Evolutionary conservation across 495 filamentous ascomycete genomes (phyloP).

Genomic region (Xylaria curta): DNA sequence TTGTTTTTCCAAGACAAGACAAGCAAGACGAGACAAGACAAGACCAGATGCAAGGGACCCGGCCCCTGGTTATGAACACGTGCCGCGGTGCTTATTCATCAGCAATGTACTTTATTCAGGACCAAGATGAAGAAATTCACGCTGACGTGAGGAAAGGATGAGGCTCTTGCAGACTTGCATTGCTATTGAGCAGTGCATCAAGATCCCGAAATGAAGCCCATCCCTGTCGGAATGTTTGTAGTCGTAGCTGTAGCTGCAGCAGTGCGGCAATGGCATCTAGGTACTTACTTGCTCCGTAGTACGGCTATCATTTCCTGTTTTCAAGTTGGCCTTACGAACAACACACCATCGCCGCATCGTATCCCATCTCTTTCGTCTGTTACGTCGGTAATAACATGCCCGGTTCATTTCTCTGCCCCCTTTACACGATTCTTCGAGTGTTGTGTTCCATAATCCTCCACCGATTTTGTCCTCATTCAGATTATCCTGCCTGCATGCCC

Average conservation of each 20-base stretch:
- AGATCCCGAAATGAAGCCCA: conserved; percentile 4
- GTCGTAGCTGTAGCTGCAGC: conserved; percentile 1
- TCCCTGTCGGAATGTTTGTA: background rate
- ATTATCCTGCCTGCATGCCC: conserved; percentile 31
- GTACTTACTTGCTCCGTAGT: conserved; percentile 1
- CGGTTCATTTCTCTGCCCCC: background rate
- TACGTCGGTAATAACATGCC: background rate
- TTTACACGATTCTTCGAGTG: background rate
- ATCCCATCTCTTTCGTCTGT: conserved; percentile 1
- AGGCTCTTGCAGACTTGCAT: conserved; percentile 23
- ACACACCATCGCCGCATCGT: background rate
- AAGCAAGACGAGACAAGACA: background rate
- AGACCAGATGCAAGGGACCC: background rate
- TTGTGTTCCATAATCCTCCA: background rate
- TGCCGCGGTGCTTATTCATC: conserved; percentile 16
- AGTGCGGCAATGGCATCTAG: conserved; percentile 8
- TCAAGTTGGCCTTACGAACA: background rate
- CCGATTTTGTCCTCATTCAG: conserved; percentile 23
- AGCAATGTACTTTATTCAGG: background rate
- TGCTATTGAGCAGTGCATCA: background rate
- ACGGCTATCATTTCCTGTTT: background rate
- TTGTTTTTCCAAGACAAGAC: background rate
- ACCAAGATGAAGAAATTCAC: background rate
- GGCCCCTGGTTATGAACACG: background rate
- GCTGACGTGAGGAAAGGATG: conserved; percentile 9